Percentiles rank a stretch among this genome's conserved stretches.
These are phyloP conservation scores for Coemansia sp. DNA, from an alignment of 371 early-diverging fungal species.

Conservation along the genomic window DNA sequence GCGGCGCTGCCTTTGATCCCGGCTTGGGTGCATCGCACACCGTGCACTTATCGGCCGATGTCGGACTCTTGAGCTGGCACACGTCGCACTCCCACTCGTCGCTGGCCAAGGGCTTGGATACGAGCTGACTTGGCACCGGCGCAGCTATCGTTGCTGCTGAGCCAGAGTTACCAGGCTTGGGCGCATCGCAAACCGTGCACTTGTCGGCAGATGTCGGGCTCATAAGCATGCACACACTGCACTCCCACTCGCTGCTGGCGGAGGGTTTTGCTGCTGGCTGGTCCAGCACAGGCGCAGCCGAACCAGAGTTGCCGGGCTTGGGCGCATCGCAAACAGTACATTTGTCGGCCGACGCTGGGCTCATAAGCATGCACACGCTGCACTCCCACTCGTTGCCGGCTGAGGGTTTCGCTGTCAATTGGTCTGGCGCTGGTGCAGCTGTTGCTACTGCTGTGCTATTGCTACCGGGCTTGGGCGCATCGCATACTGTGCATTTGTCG, in stretches of 20 bases:
- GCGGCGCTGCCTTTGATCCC: constrained; percentile 1
- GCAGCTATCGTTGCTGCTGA: no score
- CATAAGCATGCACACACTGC: constrained; percentile 13
- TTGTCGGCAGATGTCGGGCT: constrained; percentile 11
- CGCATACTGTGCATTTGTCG: constrained; percentile 4
- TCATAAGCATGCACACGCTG: constrained; percentile 21
- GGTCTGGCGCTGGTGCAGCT: neutral
- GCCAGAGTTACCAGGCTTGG: neutral
- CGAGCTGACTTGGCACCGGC: no score
- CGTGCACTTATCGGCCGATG: constrained; percentile 3
- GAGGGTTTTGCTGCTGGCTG: constrained; percentile 11
- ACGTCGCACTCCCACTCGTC: constrained; percentile 29
- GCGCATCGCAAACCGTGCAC: constrained; percentile 16
- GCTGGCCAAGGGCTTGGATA: neutral
- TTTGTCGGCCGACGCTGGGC: constrained; percentile 4
- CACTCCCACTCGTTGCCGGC: neutral
- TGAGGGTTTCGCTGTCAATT: neutral
- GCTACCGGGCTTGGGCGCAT: neutral
- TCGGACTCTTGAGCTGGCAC: constrained; percentile 22
- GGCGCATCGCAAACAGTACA: constrained; percentile 21
- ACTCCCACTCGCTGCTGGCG: constrained; percentile 19
- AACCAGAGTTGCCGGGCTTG: constrained; percentile 9
- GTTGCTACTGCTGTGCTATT: constrained; percentile 1
- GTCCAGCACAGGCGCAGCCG: no score
- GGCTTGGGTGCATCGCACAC: constrained; percentile 18